Evolutionary conservation across 345 rosid genomes (phyloP), one percentile per base, ranked within the genome.

Genomic region (Erysimum cheiranthoides): DNA sequence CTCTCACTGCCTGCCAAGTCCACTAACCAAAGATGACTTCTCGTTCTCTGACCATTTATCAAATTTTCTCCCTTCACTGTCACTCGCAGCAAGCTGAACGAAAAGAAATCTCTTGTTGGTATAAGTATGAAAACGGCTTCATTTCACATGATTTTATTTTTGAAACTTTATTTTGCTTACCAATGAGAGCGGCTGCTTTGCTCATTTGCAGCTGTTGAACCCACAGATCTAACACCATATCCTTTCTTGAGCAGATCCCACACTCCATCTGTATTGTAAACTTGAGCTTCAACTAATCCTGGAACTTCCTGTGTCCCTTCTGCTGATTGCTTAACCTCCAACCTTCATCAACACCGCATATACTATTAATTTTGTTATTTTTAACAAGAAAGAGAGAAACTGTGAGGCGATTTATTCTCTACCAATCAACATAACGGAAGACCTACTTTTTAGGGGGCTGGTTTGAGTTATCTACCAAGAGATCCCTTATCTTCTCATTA

Each of bases 1-100:
- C 99, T 90, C 81, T 95, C 99, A 79, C 99, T 95, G 9, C 99
- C 99, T 18, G 99, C 98, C 86, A 95, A 87, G 80, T 95, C 99
- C 52, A 95, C 99, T 77, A 95, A 76, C 98, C 99, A 95, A 42
- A 95, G 92, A 76, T 93, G 96, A 68, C 99, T 95, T 82, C 79
- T 90, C 12, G 92, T 93, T 74, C 67, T 88, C 50, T 90, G 96
- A 31, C 98, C 97, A 78, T 87, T 82, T 34, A 95, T 76, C 40
- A 90, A 56, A 71, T 85, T 92, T 68, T 86, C 88, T 62, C 94
- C 98, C 73, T 83, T 90, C 51, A 89, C 98, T 3, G 96, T 90
- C 72, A 93, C 90, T 36, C 99, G 87, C 83, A 95, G 62, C 81
- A 95, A 82, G 84, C 97, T 95, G 73, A 85, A 73, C 25, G 53